A percentile compares a stretch with the other conserved stretches of the same genome.
phyloP scores from a whole-genome alignment of 108 stramenopile species.

The Fistulifera pelliculosa region DNA sequence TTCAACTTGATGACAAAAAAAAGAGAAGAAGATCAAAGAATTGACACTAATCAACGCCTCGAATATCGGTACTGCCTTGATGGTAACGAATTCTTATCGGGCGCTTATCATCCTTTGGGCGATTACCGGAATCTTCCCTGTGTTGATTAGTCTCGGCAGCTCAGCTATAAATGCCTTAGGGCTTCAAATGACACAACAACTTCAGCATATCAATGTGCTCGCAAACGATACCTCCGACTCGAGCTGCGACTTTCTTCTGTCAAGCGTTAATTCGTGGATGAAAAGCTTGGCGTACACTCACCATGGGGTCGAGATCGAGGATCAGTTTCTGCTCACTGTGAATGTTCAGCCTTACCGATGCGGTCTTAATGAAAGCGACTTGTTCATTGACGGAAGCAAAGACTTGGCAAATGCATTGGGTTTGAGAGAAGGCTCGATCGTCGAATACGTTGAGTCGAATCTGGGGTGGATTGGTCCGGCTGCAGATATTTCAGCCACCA shows the following conservation, averaged over 20 bases:
- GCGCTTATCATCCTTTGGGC: slow-evolving; percentile 48
- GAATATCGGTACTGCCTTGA: slow-evolving; percentile 76
- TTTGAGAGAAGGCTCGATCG: slow-evolving; percentile 19
- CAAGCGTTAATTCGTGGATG: slow-evolving; percentile 42
- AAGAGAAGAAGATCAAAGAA: slow-evolving; percentile 7
- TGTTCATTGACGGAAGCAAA: not conserved
- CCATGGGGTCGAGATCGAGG: no score
- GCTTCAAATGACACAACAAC: slow-evolving; percentile 31
- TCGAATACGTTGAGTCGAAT: not conserved
- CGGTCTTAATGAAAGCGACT: not conserved
- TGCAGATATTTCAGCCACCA: not conserved
- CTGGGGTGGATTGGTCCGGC: not conserved
- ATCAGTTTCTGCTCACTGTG: slow-evolving; percentile 15
- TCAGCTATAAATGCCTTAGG: slow-evolving; percentile 2
- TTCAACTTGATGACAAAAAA: slow-evolving; percentile 3
- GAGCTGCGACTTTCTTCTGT: slow-evolving; percentile 40
- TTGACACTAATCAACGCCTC: slow-evolving; percentile 33
- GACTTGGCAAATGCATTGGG: slow-evolving; percentile 4
- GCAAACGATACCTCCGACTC: slow-evolving; percentile 17
- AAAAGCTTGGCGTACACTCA: no score
- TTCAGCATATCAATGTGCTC: slow-evolving; percentile 53
- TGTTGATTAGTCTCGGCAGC: slow-evolving; percentile 11
- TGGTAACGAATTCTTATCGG: slow-evolving; percentile 62
- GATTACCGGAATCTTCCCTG: slow-evolving; percentile 28
- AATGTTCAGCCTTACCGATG: slow-evolving; percentile 23